These are phyloP conservation scores for Melanogaster broomeanus DNA, from an alignment of 768 basidiomycete genomes.

Conservation along the genomic window DNA sequence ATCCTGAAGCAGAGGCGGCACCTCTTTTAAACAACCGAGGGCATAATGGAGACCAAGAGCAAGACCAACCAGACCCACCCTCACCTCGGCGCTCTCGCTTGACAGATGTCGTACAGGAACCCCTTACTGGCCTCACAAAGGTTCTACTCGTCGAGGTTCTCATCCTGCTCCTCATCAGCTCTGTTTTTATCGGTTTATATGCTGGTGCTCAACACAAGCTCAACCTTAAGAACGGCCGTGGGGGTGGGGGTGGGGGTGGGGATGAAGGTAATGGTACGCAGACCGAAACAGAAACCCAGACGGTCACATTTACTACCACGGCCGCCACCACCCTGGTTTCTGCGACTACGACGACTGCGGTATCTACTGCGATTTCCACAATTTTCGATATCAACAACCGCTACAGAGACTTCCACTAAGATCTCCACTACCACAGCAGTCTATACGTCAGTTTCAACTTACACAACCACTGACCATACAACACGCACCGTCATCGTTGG, in stretches of 20 bases:
- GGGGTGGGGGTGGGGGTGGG: slow-evolving; percentile 21
- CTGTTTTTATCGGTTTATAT: slow-evolving; percentile 92
- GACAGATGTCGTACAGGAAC: slow-evolving; percentile 65
- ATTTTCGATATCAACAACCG: slow-evolving; percentile 34
- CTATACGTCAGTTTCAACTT: slow-evolving; percentile 39
- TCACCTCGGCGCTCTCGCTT: slow-evolving; percentile 42
- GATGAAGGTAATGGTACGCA: slow-evolving; percentile 35
- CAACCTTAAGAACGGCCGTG: slow-evolving; percentile 45
- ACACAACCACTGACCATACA: slow-evolving; percentile 36
- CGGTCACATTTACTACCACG: slow-evolving; percentile 33
- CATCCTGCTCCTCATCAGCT: slow-evolving; percentile 76
- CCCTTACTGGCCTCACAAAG: slow-evolving; percentile 82
- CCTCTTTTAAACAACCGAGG: slow-evolving; percentile 60
- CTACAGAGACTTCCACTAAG: slow-evolving; percentile 44
- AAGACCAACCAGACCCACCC: slow-evolving; percentile 31
- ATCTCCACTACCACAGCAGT: slow-evolving; percentile 39
- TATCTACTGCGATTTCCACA: slow-evolving; percentile 33
- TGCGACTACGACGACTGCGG: slow-evolving; percentile 36
- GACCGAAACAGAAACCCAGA: slow-evolving; percentile 33
- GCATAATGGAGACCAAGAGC: slow-evolving; percentile 42
- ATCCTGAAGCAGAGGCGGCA: slow-evolving; percentile 51
- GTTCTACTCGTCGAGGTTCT: slow-evolving; percentile 75
- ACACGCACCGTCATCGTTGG: slow-evolving; percentile 44
- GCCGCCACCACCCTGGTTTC: slow-evolving; percentile 31
- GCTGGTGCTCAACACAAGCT: slow-evolving; percentile 85